Evolutionary conservation across 306 rosid genomes (phyloP).

Genomic region (Astragalus membranaceus): DNA sequence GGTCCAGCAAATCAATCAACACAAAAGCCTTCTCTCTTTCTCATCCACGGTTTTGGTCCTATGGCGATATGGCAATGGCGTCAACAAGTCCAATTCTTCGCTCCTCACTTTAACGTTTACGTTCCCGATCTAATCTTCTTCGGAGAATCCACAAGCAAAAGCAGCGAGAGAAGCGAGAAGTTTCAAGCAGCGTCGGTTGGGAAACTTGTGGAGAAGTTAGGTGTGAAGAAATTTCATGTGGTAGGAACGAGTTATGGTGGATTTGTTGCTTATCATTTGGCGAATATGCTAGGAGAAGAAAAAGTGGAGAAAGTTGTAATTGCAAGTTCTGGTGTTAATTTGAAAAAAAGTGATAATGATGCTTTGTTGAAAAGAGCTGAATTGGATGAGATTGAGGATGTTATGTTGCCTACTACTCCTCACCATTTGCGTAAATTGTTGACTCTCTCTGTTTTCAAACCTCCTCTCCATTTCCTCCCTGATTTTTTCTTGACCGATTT

Average conservation of each 20-base stretch:
- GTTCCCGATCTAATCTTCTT: conserved; percentile 83
- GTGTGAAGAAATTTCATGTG: conserved; percentile 39
- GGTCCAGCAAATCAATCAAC: conserved; percentile 31
- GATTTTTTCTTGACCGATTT: conserved; percentile 56
- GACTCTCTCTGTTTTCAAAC: conserved; percentile 25
- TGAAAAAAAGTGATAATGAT: conserved; percentile 37
- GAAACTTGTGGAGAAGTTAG: conserved; percentile 47
- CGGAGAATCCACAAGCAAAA: conserved; percentile 59
- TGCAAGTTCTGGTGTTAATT: conserved; percentile 80
- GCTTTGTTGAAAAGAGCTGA: conserved; percentile 49
- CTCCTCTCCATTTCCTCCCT: conserved; percentile 30
- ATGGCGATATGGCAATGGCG: conserved; percentile 85
- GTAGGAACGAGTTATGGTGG: conserved; percentile 91
- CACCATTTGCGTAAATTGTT: conserved; percentile 47
- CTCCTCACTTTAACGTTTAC: conserved; percentile 52
- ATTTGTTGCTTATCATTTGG: conserved; percentile 71
- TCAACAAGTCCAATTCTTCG: conserved; percentile 56
- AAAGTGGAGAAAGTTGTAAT: conserved; percentile 74
- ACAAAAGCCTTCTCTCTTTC: conserved; percentile 38
- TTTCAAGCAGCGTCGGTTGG: conserved; percentile 68
- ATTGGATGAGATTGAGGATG: conserved; percentile 48
- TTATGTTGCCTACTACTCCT: conserved; percentile 67
- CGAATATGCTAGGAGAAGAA: conserved; percentile 57
- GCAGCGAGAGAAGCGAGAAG: conserved; percentile 43
- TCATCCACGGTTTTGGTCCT: conserved; percentile 90